phyloP scores from a whole-genome alignment of 768 basidiomycete species.

The Infundibulicybe gibba region DNA sequence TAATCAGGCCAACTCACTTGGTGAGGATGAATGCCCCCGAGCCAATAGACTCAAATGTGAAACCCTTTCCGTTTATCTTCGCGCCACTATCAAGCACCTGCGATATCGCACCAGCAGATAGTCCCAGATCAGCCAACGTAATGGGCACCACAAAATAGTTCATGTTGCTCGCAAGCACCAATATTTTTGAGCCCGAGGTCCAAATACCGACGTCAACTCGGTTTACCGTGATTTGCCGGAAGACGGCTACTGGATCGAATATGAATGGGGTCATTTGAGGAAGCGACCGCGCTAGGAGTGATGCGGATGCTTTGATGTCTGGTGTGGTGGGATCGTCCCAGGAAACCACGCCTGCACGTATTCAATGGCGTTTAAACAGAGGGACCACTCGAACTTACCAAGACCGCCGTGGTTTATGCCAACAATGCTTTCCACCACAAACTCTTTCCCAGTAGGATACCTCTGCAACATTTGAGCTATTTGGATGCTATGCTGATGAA shows the following conservation, averaged over 20 bases:
- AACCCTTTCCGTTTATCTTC: constrained; percentile 15
- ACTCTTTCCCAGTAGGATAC: constrained; percentile 67
- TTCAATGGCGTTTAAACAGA: neutral
- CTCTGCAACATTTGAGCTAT: constrained; percentile 20
- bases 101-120: constrained; percentile 10
- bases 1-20: neutral
- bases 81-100: constrained; percentile 37
- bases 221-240: constrained; percentile 33
- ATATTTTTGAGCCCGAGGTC: constrained; percentile 33
- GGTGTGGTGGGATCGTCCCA: constrained; percentile 52
- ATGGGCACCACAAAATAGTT: constrained; percentile 34
- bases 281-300: constrained; percentile 41
- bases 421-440: constrained; percentile 58
- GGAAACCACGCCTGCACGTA: constrained; percentile 36
- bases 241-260: constrained; percentile 34
- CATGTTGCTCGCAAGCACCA: constrained; percentile 51
- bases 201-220: constrained; percentile 51
- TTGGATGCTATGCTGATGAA: neutral
- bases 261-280: constrained; percentile 44
- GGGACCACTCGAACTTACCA: constrained; percentile 26
- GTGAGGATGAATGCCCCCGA: constrained; percentile 36
- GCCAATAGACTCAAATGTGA: constrained; percentile 35
- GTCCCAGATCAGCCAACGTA: constrained; percentile 23
- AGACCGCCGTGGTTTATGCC: constrained; percentile 70
- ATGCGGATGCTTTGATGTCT: constrained; percentile 52